A percentile compares a stretch with the other conserved stretches of the same genome.
Evolutionary conservation across 2,329 filamentous ascomycete species (phyloP).

Genomic region (Cytospora leucostoma): DNA sequence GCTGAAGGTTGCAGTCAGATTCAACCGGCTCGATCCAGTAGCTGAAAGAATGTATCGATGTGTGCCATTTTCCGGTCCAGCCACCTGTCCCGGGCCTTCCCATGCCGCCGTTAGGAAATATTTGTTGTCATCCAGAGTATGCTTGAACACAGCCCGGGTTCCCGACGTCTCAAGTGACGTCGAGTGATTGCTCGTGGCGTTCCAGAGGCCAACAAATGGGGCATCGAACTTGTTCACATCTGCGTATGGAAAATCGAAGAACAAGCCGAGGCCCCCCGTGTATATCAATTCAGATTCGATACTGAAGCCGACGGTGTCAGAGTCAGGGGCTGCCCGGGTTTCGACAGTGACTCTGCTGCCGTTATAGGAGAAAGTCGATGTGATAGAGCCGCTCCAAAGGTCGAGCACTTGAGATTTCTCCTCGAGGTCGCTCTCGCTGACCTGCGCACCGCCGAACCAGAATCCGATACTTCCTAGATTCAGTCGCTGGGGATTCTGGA

Average conservation of each 20-base stretch:
- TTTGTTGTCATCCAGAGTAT: constrained; percentile 45
- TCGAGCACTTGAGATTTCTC: constrained; percentile 47
- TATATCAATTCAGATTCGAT: constrained; percentile 45
- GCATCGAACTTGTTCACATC: constrained; percentile 55
- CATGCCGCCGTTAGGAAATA: constrained; percentile 46
- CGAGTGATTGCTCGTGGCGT: constrained; percentile 47
- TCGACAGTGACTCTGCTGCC: constrained; percentile 41
- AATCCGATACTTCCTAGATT: constrained; percentile 53
- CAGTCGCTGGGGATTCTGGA: constrained; percentile 53
- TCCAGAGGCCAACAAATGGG: constrained; percentile 55
- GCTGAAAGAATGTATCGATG: constrained; percentile 47
- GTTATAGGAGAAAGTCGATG: constrained; percentile 47
- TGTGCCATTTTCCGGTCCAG: constrained; percentile 37
- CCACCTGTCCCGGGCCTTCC: constrained; percentile 39
- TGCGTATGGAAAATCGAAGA: constrained; percentile 55
- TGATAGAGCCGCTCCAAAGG: constrained; percentile 49
- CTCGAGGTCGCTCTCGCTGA: constrained; percentile 44
- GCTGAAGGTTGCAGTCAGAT: constrained; percentile 39
- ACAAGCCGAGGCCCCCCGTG: constrained; percentile 44
- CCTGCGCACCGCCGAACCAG: constrained; percentile 42
- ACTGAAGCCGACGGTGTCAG: constrained; percentile 47
- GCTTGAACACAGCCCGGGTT: constrained; percentile 42
- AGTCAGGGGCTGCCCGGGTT: constrained; percentile 48
- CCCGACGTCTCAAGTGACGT: constrained; percentile 39
- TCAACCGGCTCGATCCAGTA: constrained; percentile 32